Evolutionary conservation across 495 filamentous ascomycete species (phyloP).

Genomic region (Tuber calosporum): DNA sequence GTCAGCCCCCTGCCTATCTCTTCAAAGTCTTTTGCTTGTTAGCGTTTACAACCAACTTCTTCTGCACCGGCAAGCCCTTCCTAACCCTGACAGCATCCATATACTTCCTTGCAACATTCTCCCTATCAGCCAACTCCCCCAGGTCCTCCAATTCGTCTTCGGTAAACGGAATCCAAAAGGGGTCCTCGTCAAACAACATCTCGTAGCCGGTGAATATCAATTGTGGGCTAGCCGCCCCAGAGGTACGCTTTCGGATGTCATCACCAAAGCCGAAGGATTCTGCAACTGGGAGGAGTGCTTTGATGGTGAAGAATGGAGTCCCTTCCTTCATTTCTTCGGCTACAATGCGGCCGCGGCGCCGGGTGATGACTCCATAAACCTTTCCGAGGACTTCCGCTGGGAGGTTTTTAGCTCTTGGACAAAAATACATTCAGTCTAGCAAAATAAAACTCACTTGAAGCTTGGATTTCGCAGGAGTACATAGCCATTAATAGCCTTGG

Average conservation of each 20-base stretch:
- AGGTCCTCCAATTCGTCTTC: constrained; percentile 96
- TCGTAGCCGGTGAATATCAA: constrained; percentile 89
- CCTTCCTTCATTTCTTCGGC: constrained; percentile 90
- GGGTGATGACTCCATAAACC: constrained; percentile 87
- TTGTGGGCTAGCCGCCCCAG: constrained; percentile 82
- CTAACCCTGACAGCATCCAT: constrained; percentile 77
- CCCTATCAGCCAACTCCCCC: constrained; percentile 81
- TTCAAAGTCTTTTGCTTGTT: constrained; percentile 99
- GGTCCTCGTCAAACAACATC: constrained; percentile 79
- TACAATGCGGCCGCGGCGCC: constrained; percentile 80
- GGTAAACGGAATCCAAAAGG: constrained; percentile 94
- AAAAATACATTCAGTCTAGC: constrained; percentile 1
- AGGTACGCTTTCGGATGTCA: constrained; percentile 90
- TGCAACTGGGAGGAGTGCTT: constrained; percentile 75
- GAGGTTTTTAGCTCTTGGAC: constrained; percentile 8
- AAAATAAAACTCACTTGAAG: constrained; percentile 59
- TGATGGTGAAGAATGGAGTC: constrained; percentile 90
- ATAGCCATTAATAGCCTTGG: constrained; percentile 91
- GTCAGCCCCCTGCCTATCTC: constrained; percentile 50
- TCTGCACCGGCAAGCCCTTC: constrained; percentile 78
- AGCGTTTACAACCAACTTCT: constrained; percentile 72
- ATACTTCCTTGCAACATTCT: constrained; percentile 93
- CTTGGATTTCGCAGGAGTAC: constrained; percentile 97
- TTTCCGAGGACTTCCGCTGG: constrained; percentile 86
- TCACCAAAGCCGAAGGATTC: constrained; percentile 94